A percentile compares a stretch with the other conserved stretches of the same genome.
Evolutionary conservation across 176 grass and related monocot genomes (phyloP).

Genomic region (Thinopyrum elongatum): DNA sequence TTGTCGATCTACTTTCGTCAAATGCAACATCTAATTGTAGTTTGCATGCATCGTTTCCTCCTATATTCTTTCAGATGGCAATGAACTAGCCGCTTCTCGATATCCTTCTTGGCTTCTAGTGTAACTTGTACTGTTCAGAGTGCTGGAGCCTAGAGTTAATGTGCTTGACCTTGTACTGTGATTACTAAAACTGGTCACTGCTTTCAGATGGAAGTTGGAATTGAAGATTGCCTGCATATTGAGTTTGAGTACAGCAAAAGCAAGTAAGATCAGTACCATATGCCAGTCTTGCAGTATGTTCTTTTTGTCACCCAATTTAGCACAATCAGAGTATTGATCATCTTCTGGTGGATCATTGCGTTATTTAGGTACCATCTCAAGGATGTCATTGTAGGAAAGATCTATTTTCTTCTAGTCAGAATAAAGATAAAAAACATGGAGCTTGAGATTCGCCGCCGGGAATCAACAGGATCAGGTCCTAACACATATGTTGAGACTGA

Average conservation of each 20-base stretch:
- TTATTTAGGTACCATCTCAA: conserved; percentile 87
- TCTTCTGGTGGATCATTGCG: conserved; percentile 16
- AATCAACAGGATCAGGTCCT: conserved; percentile 95
- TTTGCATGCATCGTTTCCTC: not conserved
- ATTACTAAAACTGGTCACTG: not conserved
- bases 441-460: conserved; percentile 82
- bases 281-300: not conserved
- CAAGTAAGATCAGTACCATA: conserved; percentile 56
- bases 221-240: conserved; percentile 98
- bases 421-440: conserved; percentile 99
- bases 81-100: not conserved
- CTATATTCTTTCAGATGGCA: not conserved
- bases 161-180: not conserved
- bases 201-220: conserved; percentile 97
- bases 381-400: conserved; percentile 93
- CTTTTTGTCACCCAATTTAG: not conserved
- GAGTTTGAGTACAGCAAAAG: conserved; percentile 99
- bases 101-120: conserved; percentile 12
- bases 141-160: not conserved
- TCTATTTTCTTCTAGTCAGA: conserved; percentile 98
- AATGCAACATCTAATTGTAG: not conserved
- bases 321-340: conserved; percentile 1
- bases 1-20: not conserved
- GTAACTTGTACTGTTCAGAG: not conserved
- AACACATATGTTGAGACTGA: conserved; percentile 99